Base-by-base conservation (phyloP, 148 eudicot genomes). In the Rhododendron simsii region DNA sequence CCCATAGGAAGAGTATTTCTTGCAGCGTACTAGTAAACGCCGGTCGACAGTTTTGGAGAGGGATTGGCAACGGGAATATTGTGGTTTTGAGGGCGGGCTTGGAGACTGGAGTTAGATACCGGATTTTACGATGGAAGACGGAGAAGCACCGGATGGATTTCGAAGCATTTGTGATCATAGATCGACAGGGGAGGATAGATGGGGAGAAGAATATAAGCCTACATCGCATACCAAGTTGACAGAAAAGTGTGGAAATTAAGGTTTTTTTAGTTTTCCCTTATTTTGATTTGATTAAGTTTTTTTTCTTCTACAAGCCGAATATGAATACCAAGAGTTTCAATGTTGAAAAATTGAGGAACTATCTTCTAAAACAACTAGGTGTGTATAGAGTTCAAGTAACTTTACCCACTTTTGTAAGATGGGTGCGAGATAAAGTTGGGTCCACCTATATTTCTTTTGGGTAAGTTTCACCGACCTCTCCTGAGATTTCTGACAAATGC, bases 111-210 rank as follows among this genome's bases (percentile, higher is more conserved):
- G 83, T 89, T 20, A 63, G 30, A 77, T 89, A 81, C 73, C 51
- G 14, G 80, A 82, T 87, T 74, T 48, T 89, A 50, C 57, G 6
- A 23, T 89, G 91, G 91, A 84, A 87, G 74, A 87, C 91, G 20
- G 85, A 50, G 84, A n/a, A 14, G 50, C 83, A 69, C 18, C 75
- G 28, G 37, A 67, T 89, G 57, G 65, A 5, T 48, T 69, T 51
- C 74, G 89, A 89, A 78, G 86, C 28, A 53, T 26, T 44, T 57
- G 82, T 73, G 86, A 74, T 7, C 11, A 16, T 47, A 23, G 84
- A 81, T 51, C 69, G 81, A 14, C 61, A 47, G 48, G 90, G 90
- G 48, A 89, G 51, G 23, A 61, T 83, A 5, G n/a, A 45, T 5
- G 84, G 76, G 53, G 55, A 41, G 53, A 65, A 61, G 10, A 51